A percentile compares a stretch with the other conserved stretches of the same genome.
phyloP scores from a whole-genome alignment of 2,329 filamentous ascomycete genomes.

The Colletotrichum sp. region DNA sequence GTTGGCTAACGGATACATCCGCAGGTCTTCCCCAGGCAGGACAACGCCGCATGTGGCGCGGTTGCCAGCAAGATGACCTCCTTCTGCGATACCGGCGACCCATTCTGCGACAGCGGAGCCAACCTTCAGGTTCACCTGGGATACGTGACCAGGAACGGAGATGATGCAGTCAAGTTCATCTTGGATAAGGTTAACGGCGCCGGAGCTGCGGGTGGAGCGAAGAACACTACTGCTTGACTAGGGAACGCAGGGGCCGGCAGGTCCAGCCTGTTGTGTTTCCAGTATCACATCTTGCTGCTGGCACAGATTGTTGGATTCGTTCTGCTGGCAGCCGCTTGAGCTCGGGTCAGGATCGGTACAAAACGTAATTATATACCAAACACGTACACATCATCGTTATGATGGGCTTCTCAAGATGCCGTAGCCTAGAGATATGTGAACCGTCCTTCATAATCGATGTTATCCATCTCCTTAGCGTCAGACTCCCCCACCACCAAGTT shows the following conservation, averaged over 20 bases:
- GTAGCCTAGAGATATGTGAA: not conserved
- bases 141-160: constrained; percentile 40
- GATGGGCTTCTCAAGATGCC: too few species aligned
- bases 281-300: not conserved
- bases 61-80: constrained; percentile 39
- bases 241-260: not conserved
- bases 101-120: constrained; percentile 41
- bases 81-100: constrained; percentile 46
- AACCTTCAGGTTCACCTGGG: constrained; percentile 31
- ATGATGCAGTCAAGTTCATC: constrained; percentile 37
- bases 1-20: not conserved
- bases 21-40: constrained; percentile 39
- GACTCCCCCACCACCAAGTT: not conserved
- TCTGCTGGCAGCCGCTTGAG: not conserved
- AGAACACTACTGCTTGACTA: not conserved
- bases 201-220: not conserved
- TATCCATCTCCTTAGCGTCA: not conserved
- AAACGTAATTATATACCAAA: not conserved
- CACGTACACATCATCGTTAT: not conserved
- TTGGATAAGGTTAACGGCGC: constrained; percentile 26
- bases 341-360: not conserved
- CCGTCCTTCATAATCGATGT: not conserved
- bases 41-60: constrained; percentile 36
- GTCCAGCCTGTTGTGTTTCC: not conserved
- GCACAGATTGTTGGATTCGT: not conserved